phyloP scores from a whole-genome alignment of 306 rosid species.

The Abrus precatorius region DNA sequence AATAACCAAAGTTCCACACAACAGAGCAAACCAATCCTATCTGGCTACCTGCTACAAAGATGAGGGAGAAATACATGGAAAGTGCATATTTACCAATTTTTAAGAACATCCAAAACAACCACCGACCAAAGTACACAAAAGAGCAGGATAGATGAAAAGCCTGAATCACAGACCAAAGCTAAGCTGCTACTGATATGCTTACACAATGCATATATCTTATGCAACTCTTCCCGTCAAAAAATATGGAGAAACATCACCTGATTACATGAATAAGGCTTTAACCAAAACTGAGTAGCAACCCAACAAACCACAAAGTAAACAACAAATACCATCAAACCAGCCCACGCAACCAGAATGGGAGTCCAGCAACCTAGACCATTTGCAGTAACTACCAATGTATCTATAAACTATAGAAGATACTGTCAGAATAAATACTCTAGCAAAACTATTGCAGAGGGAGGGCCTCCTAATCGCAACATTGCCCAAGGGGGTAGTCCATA shows the following conservation, averaged over 20 bases:
- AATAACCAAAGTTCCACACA: conserved; percentile 3
- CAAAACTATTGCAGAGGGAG: background rate
- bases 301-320: background rate
- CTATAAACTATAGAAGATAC: background rate
- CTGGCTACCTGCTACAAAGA: conserved; percentile 4
- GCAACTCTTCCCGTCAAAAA: conserved; percentile 5
- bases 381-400: background rate
- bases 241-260: background rate
- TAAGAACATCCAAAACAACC: background rate
- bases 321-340: conserved; percentile 6
- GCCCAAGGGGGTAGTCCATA: background rate
- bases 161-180: conserved; percentile 12
- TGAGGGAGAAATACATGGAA: background rate
- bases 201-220: background rate
- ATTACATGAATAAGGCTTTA: background rate
- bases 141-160: conserved; percentile 9
- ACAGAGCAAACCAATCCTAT: background rate
- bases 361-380: conserved; percentile 25
- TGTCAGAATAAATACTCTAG: background rate
- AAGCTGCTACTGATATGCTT: conserved; percentile 14
- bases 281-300: background rate
- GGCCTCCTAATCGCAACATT: background rate
- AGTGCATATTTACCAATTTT: conserved; percentile 4
- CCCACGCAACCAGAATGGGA: background rate
- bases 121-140: background rate